Percentiles rank a stretch among this genome's conserved stretches.
phyloP scores from a whole-genome alignment of 1,284 basidiomycete species.

The Bondarzewia mesenterica region DNA sequence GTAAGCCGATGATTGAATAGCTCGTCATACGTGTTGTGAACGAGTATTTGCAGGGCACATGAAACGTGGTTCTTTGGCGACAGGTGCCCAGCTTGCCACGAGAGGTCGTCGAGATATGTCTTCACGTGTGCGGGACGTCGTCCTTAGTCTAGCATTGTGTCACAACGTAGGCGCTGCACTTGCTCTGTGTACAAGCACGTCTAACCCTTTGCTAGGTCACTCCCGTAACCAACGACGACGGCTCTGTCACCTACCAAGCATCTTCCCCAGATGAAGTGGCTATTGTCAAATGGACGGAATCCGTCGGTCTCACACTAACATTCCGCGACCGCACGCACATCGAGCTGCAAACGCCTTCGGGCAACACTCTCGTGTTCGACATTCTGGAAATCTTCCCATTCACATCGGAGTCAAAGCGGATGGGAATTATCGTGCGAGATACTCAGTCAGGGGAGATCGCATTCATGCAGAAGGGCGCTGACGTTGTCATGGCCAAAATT shows the following conservation, averaged over 20 bases:
- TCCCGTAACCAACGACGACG: slow-evolving; percentile 91
- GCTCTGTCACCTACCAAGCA: slow-evolving; percentile 92
- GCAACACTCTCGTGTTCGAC: slow-evolving; percentile 63
- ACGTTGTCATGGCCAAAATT: slow-evolving; percentile 93
- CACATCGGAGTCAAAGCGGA: slow-evolving; percentile 97
- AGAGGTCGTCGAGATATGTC: slow-evolving; percentile 93
- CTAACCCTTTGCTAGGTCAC: slow-evolving; percentile 60
- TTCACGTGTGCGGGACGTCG: slow-evolving; percentile 88
- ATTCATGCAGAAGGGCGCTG: slow-evolving; percentile 96
- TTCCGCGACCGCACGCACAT: slow-evolving; percentile 87
- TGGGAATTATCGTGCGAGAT: slow-evolving; percentile 95
- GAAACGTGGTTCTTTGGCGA: slow-evolving; percentile 44
- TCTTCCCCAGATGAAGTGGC: slow-evolving; percentile 99
- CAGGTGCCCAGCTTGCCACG: slow-evolving; percentile 73
- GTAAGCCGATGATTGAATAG: slow-evolving; percentile 17
- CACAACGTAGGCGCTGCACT: slow-evolving; percentile 71
- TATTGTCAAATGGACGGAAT: slow-evolving; percentile 97
- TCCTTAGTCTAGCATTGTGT: slow-evolving; percentile 88
- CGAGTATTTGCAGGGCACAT: slow-evolving; percentile 26
- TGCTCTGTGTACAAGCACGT: neutral
- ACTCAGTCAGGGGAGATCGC: slow-evolving; percentile 66
- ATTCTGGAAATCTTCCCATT: slow-evolving; percentile 96
- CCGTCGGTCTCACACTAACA: slow-evolving; percentile 83
- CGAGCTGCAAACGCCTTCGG: slow-evolving; percentile 64
- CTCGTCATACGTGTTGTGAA: neutral